These are phyloP conservation scores for Pseudocercospora ulei DNA, from an alignment of 2,329 filamentous ascomycete species.

Conservation along the genomic window DNA sequence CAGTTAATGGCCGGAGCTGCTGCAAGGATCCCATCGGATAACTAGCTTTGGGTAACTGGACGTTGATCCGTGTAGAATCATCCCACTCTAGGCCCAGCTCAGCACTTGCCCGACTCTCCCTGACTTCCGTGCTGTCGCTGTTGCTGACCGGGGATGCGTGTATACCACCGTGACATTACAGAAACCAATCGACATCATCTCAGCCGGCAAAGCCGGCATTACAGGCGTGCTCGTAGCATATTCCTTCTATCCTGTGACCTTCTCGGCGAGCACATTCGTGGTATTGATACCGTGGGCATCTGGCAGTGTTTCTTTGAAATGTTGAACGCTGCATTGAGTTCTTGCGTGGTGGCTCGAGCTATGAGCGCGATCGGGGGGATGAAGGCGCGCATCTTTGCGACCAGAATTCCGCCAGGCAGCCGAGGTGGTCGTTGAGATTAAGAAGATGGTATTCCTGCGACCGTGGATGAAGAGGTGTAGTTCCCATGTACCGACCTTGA, in stretches of 20 bases:
- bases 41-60: constrained; percentile 32
- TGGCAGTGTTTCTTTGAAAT: constrained; percentile 7
- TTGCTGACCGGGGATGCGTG: constrained; percentile 31
- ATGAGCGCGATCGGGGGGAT: neutral
- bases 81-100: constrained; percentile 17
- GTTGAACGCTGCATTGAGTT: neutral
- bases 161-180: constrained; percentile 35
- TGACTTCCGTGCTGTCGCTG: neutral
- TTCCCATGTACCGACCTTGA: constrained; percentile 1
- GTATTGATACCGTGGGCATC: constrained; percentile 9
- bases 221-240: constrained; percentile 8
- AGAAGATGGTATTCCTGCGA: neutral
- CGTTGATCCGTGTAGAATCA: constrained; percentile 29
- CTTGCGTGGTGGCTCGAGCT: constrained; percentile 1
- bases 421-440: neutral
- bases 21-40: constrained; percentile 38
- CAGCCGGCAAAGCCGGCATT: constrained; percentile 11
- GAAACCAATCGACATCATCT: constrained; percentile 21
- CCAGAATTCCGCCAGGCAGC: neutral
- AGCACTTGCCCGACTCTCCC: neutral
- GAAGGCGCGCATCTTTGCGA: neutral
- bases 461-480: constrained; percentile 4
- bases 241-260: constrained; percentile 8
- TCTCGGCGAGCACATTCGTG: constrained; percentile 4
- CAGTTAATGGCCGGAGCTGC: constrained; percentile 37